phyloP scores from a whole-genome alignment of 192 early-diverging fungal species.

The Linnemannia schmuckeri region DNA sequence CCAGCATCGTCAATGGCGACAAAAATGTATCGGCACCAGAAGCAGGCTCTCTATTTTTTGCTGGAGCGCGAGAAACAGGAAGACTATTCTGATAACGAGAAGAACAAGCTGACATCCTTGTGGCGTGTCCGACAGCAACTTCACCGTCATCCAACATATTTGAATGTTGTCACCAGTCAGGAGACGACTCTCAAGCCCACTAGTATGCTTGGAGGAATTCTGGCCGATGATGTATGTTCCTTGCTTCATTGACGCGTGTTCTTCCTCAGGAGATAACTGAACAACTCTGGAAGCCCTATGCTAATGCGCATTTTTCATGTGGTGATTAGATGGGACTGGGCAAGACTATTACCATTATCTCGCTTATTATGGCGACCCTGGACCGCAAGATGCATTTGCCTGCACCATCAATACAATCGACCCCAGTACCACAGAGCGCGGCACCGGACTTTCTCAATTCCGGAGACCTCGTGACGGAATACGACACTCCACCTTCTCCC shows the following conservation, averaged over 20 bases:
- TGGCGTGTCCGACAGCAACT: constrained; percentile 56
- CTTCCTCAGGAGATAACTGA: background rate
- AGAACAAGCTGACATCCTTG: constrained; percentile 56
- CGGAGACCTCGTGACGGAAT: constrained; percentile 44
- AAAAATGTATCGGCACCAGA: constrained; percentile 82
- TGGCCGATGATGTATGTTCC: constrained; percentile 63
- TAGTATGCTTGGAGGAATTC: constrained; percentile 70
- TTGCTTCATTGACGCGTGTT: background rate
- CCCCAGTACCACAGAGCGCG: background rate
- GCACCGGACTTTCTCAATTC: constrained; percentile 39
- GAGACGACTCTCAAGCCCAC: constrained; percentile 57
- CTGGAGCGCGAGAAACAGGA: constrained; percentile 77
- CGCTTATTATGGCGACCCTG: constrained; percentile 64
- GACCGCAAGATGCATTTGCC: constrained; percentile 38
- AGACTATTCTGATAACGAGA: constrained; percentile 65
- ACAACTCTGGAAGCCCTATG: background rate
- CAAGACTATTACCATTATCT: constrained; percentile 71
- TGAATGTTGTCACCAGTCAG: constrained; percentile 67
- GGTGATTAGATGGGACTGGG: constrained; percentile 67
- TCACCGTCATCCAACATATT: constrained; percentile 52
- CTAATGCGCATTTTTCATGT: background rate
- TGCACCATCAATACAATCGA: background rate
- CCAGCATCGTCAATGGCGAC: constrained; percentile 64
- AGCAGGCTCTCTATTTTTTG: constrained; percentile 88
- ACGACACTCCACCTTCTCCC: constrained; percentile 31